Conservation (phyloP, 768 basidiomycete species). For the Mrakia frigida region DNA sequence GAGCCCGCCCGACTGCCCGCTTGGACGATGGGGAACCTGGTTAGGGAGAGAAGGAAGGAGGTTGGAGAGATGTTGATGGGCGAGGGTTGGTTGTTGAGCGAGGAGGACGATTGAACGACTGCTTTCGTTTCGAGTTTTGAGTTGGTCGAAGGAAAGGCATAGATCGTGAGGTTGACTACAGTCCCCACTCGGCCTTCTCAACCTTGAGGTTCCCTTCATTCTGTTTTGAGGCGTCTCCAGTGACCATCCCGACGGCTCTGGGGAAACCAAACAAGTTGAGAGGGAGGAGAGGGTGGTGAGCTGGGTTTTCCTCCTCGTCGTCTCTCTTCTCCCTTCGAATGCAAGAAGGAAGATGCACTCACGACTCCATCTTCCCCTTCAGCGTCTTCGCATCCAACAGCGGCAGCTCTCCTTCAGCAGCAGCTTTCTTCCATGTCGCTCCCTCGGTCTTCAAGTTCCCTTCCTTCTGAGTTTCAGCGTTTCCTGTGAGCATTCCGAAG, state of each 20-base stretch:
- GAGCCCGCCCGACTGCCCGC: conserved; percentile 13
- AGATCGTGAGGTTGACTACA: neutral
- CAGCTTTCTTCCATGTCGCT: conserved; percentile 38
- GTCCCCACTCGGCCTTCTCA: conserved; percentile 45
- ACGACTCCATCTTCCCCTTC: conserved; percentile 3
- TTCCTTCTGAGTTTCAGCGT: conserved; percentile 40
- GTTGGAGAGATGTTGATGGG: conserved; percentile 2
- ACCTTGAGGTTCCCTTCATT: conserved; percentile 41
- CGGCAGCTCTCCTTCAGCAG: neutral
- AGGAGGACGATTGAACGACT: conserved; percentile 14
- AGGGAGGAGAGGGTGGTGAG: neutral
- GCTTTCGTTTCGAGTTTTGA: conserved; percentile 7
- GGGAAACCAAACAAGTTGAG: neutral
- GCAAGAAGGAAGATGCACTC: neutral
- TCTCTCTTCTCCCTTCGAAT: neutral
- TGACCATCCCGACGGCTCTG: conserved; percentile 34
- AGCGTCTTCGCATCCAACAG: neutral
- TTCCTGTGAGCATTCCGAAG: conserved; percentile 37
- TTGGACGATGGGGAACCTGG: conserved; percentile 44
- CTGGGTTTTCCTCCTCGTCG: neutral
- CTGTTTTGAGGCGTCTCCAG: conserved; percentile 42
- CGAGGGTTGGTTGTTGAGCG: conserved; percentile 38
- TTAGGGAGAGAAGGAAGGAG: conserved; percentile 47
- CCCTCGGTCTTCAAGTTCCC: conserved; percentile 42
- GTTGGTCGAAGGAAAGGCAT: neutral